These are phyloP conservation scores for Eucalyptus caleyi DNA, from an alignment of 345 rosid species.

Conservation along the genomic window DNA sequence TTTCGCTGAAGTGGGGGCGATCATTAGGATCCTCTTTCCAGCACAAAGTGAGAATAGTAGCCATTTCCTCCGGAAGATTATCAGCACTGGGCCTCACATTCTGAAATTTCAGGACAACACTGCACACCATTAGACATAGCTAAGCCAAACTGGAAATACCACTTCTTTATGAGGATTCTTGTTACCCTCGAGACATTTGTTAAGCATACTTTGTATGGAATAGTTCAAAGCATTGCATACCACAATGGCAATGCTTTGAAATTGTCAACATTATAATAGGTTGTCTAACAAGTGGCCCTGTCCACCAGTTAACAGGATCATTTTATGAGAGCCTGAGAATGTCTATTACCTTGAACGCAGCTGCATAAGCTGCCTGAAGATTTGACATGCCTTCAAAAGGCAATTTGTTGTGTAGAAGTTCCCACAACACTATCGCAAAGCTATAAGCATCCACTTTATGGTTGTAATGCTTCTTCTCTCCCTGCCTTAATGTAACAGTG, in stretches of 20 bases:
- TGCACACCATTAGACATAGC: background rate
- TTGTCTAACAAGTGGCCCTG: background rate
- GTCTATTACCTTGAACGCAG: slow-evolving; percentile 69
- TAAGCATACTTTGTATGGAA: background rate
- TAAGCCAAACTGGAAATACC: background rate
- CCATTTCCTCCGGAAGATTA: slow-evolving; percentile 64
- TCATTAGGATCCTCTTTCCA: slow-evolving; percentile 94
- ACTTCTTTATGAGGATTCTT: background rate
- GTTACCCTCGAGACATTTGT: background rate
- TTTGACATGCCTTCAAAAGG: slow-evolving; percentile 99
- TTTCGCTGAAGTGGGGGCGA: slow-evolving; percentile 76
- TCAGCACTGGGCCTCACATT: slow-evolving; percentile 93
- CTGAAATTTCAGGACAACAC: slow-evolving; percentile 15
- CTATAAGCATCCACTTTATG: slow-evolving; percentile 95
- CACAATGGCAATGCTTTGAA: background rate
- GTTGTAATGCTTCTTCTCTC: slow-evolving; percentile 95
- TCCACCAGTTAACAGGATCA: background rate
- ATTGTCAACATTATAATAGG: background rate
- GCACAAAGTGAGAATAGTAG: slow-evolving; percentile 65
- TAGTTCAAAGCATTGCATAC: background rate
- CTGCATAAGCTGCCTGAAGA: slow-evolving; percentile 97
- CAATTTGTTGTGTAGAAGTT: slow-evolving; percentile 81
- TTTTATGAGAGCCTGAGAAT: background rate
- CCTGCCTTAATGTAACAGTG: slow-evolving; percentile 80
- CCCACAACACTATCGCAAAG: slow-evolving; percentile 97